These are phyloP conservation scores for Fusarium pseudocircinatum DNA, from an alignment of 2,329 filamentous ascomycete species.

Conservation along the genomic window DNA sequence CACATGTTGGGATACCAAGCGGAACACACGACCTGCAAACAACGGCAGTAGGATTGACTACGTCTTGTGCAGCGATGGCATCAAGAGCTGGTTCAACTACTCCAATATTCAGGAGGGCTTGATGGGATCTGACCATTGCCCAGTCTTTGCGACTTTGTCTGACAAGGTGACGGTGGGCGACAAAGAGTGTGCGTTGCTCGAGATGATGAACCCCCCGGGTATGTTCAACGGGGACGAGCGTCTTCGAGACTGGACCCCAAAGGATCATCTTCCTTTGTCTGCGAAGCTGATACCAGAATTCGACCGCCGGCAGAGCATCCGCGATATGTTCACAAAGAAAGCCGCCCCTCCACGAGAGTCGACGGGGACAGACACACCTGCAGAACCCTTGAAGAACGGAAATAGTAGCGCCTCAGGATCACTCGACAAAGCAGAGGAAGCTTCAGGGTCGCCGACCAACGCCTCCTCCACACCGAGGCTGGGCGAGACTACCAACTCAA, in stretches of 20 bases:
- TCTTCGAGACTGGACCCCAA: conserved; percentile 71
- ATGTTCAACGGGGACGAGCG: conserved; percentile 76
- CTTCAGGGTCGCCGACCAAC: not conserved
- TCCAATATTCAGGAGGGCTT: conserved; percentile 93
- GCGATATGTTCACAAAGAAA: conserved; percentile 82
- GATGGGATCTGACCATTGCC: conserved; percentile 96
- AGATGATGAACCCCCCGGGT: conserved; percentile 81
- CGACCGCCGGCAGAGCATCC: conserved; percentile 83
- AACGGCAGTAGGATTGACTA: conserved; percentile 95
- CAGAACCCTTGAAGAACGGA: not conserved
- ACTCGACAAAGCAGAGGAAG: not conserved
- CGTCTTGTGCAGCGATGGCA: conserved; percentile 80
- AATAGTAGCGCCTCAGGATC: not conserved
- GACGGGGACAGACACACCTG: not conserved
- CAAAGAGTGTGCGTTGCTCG: conserved; percentile 64
- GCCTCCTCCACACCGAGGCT: not conserved
- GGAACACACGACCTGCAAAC: conserved; percentile 95
- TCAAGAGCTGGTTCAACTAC: conserved; percentile 81
- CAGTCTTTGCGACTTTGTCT: conserved; percentile 81
- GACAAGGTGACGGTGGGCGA: conserved; percentile 66
- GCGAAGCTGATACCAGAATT: conserved; percentile 90
- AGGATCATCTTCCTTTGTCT: conserved; percentile 77
- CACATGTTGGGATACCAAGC: conserved; percentile 95
- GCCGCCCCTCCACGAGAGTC: conserved; percentile 12
- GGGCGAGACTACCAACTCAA: not conserved